phyloP scores from a whole-genome alignment of 2,329 filamentous ascomycete genomes.

The Pseudogymnoascus sp. region DNA sequence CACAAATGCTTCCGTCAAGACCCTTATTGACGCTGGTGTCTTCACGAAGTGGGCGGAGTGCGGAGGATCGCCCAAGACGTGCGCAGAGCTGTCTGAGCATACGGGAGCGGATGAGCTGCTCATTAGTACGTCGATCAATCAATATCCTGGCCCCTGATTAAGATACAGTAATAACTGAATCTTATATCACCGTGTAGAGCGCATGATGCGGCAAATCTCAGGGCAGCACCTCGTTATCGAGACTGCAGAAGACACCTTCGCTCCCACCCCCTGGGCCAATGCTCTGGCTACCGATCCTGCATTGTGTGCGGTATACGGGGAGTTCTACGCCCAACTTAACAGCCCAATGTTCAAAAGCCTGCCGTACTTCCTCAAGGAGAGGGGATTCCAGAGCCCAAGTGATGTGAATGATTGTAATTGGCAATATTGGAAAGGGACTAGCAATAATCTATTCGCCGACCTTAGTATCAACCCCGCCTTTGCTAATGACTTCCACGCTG shows the following conservation, averaged over 20 bases:
- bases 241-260: slow-evolving; percentile 29
- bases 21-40: slow-evolving; percentile 31
- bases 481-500: slow-evolving; percentile 29
- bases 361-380: slow-evolving; percentile 28
- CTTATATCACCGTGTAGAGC: slow-evolving; percentile 13
- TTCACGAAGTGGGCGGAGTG: slow-evolving; percentile 31
- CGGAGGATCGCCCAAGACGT: slow-evolving; percentile 26
- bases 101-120: slow-evolving; percentile 28
- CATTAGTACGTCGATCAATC: slow-evolving; percentile 22
- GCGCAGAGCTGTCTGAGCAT: slow-evolving; percentile 28
- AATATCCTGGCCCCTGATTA: neutral
- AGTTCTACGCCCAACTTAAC: slow-evolving; percentile 29
- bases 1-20: slow-evolving; percentile 31
- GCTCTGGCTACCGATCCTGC: slow-evolving; percentile 25
- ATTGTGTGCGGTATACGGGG: slow-evolving; percentile 28
- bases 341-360: slow-evolving; percentile 27
- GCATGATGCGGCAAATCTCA: slow-evolving; percentile 31
- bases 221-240: slow-evolving; percentile 31
- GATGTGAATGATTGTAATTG: slow-evolving; percentile 28
- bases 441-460: slow-evolving; percentile 27
- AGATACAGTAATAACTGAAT: slow-evolving; percentile 17
- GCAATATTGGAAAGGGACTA: slow-evolving; percentile 26
- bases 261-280: slow-evolving; percentile 28
- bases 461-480: slow-evolving; percentile 25
- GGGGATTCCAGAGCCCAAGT: slow-evolving; percentile 30